These are phyloP conservation scores for Pilasporangium apinafurcum DNA, from an alignment of 352 stramenopile species.

Conservation along the genomic window DNA sequence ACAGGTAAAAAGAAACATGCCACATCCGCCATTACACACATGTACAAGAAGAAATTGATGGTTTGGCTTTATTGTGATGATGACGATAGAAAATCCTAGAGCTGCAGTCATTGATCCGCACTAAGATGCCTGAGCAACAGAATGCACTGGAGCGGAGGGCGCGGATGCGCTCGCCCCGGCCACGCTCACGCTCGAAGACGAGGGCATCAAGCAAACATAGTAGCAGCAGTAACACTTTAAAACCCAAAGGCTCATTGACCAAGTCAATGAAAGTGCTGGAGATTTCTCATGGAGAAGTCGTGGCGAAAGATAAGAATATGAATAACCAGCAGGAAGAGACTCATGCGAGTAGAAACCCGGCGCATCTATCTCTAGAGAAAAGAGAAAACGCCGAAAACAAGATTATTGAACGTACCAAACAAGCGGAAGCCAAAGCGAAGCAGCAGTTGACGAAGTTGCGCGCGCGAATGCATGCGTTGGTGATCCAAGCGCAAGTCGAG, in stretches of 20 bases:
- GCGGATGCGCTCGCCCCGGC: slow-evolving; percentile 12
- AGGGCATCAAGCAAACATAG: no score
- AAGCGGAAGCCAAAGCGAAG: slow-evolving; percentile 19
- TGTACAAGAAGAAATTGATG: background rate
- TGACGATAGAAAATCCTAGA: slow-evolving; percentile 60
- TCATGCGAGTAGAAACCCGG: slow-evolving; percentile 14
- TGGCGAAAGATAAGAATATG: slow-evolving; percentile 1
- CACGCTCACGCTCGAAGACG: no score
- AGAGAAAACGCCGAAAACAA: background rate
- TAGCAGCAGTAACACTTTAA: background rate
- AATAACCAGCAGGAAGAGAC: background rate
- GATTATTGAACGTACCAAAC: slow-evolving; percentile 2
- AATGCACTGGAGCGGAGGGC: slow-evolving; percentile 23
- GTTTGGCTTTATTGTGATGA: background rate
- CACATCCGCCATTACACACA: background rate
- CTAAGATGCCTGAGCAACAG: slow-evolving; percentile 35
- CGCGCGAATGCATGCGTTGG: slow-evolving; percentile 46
- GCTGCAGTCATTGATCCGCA: slow-evolving; percentile 54
- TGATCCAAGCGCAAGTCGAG: slow-evolving; percentile 36
- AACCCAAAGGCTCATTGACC: background rate
- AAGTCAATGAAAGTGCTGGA: background rate
- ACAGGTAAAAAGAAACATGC: slow-evolving; percentile 16
- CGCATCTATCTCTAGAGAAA: slow-evolving; percentile 10
- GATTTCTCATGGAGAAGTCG: no score
- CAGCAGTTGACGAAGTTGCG: slow-evolving; percentile 39